Evolutionary conservation across 2,329 filamentous ascomycete genomes (phyloP).

Genomic region (Leptodontidium sp.): DNA sequence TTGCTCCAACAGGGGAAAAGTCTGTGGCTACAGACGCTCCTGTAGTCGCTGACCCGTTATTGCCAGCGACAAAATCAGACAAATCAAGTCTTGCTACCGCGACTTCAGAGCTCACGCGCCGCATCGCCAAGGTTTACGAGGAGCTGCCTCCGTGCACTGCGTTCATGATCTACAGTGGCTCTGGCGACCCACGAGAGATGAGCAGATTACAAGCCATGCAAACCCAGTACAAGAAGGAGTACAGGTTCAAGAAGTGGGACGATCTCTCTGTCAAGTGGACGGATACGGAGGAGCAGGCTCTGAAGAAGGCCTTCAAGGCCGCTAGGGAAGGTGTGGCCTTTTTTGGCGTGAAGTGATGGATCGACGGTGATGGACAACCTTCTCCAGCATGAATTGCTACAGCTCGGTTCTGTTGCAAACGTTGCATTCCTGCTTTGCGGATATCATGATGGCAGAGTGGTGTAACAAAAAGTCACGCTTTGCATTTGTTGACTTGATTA

Average conservation of each 20-base stretch:
- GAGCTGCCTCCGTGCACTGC: slow-evolving; percentile 70
- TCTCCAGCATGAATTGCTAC: not conserved
- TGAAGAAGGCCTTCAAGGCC: slow-evolving; percentile 62
- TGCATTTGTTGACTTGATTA: not conserved
- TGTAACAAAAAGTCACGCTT: not conserved
- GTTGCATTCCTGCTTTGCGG: not conserved
- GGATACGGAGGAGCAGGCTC: slow-evolving; percentile 69
- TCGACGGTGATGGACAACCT: not conserved
- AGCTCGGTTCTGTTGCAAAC: not conserved
- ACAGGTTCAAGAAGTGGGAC: slow-evolving; percentile 73
- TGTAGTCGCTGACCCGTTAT: not conserved
- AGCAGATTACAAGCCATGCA: slow-evolving; percentile 67
- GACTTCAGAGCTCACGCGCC: slow-evolving; percentile 47
- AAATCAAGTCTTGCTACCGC: slow-evolving; percentile 35
- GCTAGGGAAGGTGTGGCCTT: slow-evolving; percentile 72
- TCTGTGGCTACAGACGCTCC: not conserved
- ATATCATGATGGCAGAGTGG: not conserved
- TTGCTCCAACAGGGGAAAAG: not conserved
- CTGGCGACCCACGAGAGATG: slow-evolving; percentile 74
- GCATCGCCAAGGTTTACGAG: slow-evolving; percentile 63
- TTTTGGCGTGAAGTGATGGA: slow-evolving; percentile 65
- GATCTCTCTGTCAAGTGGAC: slow-evolving; percentile 73
- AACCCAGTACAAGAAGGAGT: slow-evolving; percentile 68
- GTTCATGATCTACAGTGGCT: slow-evolving; percentile 71
- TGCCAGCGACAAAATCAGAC: slow-evolving; percentile 22